Conservation (phyloP, 768 basidiomycete genomes). For the Russula foetens region DNA sequence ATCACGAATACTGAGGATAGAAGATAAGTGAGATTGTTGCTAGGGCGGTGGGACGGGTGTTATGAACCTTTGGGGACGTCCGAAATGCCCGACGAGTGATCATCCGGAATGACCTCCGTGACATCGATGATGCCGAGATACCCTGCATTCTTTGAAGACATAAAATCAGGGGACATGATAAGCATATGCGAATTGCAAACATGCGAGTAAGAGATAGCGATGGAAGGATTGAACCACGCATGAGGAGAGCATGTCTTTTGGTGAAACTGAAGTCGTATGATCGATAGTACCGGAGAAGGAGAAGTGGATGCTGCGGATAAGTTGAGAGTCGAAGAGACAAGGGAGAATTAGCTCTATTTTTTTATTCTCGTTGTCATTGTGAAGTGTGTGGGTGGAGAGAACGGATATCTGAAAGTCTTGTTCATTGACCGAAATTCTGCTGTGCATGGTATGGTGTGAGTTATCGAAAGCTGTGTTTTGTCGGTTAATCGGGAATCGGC, state of each 20-base stretch:
- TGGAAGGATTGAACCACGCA: constrained; percentile 42
- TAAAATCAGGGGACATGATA: constrained; percentile 13
- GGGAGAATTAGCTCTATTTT: constrained; percentile 28
- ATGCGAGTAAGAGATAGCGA: constrained; percentile 33
- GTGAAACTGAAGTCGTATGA: constrained; percentile 30
- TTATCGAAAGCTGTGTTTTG: constrained; percentile 1
- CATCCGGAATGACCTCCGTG: constrained; percentile 11
- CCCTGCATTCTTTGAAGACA: constrained; percentile 38
- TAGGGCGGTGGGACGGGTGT: not conserved
- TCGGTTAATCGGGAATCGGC: too few species aligned
- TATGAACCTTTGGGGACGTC: constrained; percentile 12
- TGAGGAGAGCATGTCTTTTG: constrained; percentile 39
- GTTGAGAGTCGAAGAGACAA: constrained; percentile 39
- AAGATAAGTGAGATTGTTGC: constrained; percentile 32
- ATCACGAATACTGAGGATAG: constrained; percentile 33
- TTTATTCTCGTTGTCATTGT: constrained; percentile 27
- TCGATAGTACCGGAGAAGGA: constrained; percentile 48
- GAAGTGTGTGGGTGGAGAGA: constrained; percentile 38
- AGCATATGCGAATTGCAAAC: not conserved
- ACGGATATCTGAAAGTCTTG: constrained; percentile 40
- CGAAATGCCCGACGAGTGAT: not conserved
- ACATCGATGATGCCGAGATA: constrained; percentile 9
- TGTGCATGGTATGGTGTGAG: not conserved
- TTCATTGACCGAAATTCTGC: constrained; percentile 35
- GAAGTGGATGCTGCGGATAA: constrained; percentile 42